Evolutionary conservation across 495 filamentous ascomycete species (phyloP).

Genomic region (Penicillium malachiteum): DNA sequence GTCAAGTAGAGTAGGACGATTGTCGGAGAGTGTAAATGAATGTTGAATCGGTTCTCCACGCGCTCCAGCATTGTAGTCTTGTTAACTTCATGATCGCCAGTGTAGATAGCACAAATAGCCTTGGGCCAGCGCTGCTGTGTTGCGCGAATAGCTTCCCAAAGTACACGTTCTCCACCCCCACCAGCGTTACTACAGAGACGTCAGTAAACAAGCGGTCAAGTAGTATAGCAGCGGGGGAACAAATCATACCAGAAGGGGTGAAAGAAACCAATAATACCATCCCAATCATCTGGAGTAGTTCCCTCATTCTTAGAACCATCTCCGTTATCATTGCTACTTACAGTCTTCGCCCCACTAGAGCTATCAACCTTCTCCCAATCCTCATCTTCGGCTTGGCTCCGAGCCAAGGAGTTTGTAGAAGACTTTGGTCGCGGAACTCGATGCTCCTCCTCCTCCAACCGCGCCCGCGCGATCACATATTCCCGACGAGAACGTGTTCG

Average conservation of each 20-base stretch:
- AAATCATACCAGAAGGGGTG: conserved; percentile 81
- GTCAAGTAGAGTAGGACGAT: conserved; percentile 86
- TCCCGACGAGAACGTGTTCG: conserved; percentile 64
- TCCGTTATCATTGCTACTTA: conserved; percentile 41
- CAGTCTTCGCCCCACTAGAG: conserved; percentile 52
- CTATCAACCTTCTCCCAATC: conserved; percentile 76
- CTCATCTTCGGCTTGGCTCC: conserved; percentile 52
- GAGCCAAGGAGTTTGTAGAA: conserved; percentile 18
- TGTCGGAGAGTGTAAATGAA: conserved; percentile 78
- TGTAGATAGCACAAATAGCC: conserved; percentile 87
- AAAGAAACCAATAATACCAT: conserved; percentile 90
- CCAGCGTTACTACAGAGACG: conserved; percentile 72
- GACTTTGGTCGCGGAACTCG: conserved; percentile 35
- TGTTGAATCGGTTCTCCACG: conserved; percentile 89
- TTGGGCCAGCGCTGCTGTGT: conserved; percentile 88
- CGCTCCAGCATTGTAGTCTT: conserved; percentile 75
- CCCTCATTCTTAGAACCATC: conserved; percentile 3
- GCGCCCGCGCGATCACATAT: conserved; percentile 58
- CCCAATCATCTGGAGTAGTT: conserved; percentile 54
- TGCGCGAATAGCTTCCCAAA: conserved; percentile 93
- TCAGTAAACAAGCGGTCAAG: conserved; percentile 1
- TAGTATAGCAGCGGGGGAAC: neutral
- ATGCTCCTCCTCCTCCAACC: conserved; percentile 58
- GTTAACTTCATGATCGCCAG: conserved; percentile 84
- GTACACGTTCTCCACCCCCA: conserved; percentile 91